These are phyloP conservation scores for Lipomyces anomalus DNA, from an alignment of 805 yeast genomes.

Conservation along the genomic window DNA sequence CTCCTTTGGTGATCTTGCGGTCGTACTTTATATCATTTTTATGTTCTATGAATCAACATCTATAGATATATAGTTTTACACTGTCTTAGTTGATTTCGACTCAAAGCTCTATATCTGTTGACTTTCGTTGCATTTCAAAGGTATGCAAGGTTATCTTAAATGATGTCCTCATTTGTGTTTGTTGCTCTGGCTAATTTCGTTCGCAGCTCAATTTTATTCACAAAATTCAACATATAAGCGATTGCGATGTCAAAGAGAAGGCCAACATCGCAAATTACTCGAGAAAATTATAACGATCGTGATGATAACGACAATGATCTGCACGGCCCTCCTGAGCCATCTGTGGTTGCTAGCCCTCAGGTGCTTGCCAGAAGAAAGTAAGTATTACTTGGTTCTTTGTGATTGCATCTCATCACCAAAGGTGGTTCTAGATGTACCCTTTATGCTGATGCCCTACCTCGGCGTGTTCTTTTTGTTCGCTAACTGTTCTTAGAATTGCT, in stretches of 20 bases:
- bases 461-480: neutral
- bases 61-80: too few species aligned
- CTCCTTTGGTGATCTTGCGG: too few species aligned
- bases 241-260: constrained; percentile 16
- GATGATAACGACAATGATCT: constrained; percentile 10
- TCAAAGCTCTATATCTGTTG: too few species aligned
- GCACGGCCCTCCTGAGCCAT: constrained; percentile 21
- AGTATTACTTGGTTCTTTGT: constrained; percentile 1
- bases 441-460: neutral
- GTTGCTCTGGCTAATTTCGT: too few species aligned
- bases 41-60: too few species aligned
- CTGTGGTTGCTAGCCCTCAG: constrained; percentile 9
- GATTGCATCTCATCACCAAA: neutral
- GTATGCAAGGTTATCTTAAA: too few species aligned
- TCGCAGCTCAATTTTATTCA: too few species aligned
- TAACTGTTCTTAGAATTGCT: constrained; percentile 9
- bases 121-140: too few species aligned
- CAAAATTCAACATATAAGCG: too few species aligned
- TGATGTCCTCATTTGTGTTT: too few species aligned
- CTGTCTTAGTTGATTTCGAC: too few species aligned
- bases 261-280: constrained; percentile 11
- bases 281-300: constrained; percentile 5
- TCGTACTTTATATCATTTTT: too few species aligned
- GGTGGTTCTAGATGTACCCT: neutral
- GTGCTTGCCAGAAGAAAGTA: constrained; percentile 20